Evolutionary conservation across 768 basidiomycete species (phyloP), one percentile per base, ranked within the genome.

Genomic region (Phylloporus arenicola): DNA sequence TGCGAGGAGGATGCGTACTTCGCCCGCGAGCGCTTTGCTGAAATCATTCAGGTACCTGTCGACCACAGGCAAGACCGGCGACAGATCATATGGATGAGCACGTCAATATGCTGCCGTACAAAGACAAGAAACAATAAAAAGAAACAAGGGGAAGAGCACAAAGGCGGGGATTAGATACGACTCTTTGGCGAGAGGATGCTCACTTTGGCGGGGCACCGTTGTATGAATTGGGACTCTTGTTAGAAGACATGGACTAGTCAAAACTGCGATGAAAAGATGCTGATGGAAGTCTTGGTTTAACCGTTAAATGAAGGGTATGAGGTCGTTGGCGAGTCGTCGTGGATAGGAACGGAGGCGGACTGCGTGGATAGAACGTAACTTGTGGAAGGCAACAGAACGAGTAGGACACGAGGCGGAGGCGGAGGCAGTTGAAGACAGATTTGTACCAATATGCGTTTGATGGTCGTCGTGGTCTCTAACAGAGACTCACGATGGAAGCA

Each of bases 1-100:
- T 19, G 75, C 74, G 22, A 82, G 73, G 14, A 82, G 72, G 48
- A 82, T 80, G 31, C 80, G 77, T n/a, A 82, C 79, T 61, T 82
- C 80, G 48, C 73, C 64, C 9, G 81, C 80, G 34, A 82, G 75
- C 1, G 81, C 81, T 56, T 82, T 82, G 65, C 78, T 80, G 61
- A 81, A 81, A 58, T 81, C 79, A 54, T 80, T 78, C 45, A 81
- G 60, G 60, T 81, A 81, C 63, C 76, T 77, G 58, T 40, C 17
- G 19, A 19, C 22, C 8, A 16, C 22, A 24, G 12, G 22, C 2
- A 10, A 6, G 41, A 6, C 9, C 29, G 29, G 29, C 2, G 29
- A 30, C 22, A 42, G 25, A 51, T 44, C 50, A 37, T 14, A 34
- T 31, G 39, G 49, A 42, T 29, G 17, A 34, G 35, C 11, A 45